A percentile compares a stretch with the other conserved stretches of the same genome.
Conservation (phyloP, 768 basidiomycete species). For the Trametes cinnabarina region DNA sequence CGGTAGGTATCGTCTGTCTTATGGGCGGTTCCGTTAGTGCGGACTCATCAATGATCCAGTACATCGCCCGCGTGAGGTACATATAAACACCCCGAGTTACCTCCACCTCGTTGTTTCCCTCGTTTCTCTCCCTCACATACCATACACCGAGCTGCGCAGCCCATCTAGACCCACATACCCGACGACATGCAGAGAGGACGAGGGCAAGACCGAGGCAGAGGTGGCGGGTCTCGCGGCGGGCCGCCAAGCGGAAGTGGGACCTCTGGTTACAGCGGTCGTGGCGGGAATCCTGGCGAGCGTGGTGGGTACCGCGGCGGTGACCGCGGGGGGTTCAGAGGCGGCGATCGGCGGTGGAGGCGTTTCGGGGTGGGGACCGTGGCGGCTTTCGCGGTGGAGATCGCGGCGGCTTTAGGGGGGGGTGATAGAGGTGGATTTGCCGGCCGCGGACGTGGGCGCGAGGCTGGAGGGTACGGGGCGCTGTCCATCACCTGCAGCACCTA, state of each 20-base stretch:
- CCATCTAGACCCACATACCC: background rate
- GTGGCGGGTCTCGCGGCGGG: slow-evolving; percentile 32
- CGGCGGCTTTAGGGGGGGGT: slow-evolving; percentile 30
- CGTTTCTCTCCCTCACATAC: background rate
- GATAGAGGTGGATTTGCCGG: slow-evolving; percentile 27
- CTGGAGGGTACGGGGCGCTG: slow-evolving; percentile 37
- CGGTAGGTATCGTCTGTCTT: background rate
- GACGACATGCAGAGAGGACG: slow-evolving; percentile 11
- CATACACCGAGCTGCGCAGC: background rate
- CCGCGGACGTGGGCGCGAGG: slow-evolving; percentile 31
- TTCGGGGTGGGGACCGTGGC: slow-evolving; percentile 25
- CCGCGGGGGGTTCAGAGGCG: slow-evolving; percentile 23
- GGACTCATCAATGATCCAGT: background rate
- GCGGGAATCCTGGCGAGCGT: slow-evolving; percentile 24
- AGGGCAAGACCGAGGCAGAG: slow-evolving; percentile 15
- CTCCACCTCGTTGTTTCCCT: background rate
- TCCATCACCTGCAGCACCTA: background rate
- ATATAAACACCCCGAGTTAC: background rate
- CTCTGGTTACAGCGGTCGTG: slow-evolving; percentile 17
- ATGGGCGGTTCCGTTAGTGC: background rate
- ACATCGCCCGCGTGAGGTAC: background rate
- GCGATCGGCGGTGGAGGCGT: slow-evolving; percentile 24
- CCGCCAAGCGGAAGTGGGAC: slow-evolving; percentile 28
- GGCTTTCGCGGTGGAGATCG: slow-evolving; percentile 28
- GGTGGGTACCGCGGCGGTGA: slow-evolving; percentile 30